Conservation (phyloP, 371 early-diverging fungal genomes). For the Mucor mucedo region DNA sequence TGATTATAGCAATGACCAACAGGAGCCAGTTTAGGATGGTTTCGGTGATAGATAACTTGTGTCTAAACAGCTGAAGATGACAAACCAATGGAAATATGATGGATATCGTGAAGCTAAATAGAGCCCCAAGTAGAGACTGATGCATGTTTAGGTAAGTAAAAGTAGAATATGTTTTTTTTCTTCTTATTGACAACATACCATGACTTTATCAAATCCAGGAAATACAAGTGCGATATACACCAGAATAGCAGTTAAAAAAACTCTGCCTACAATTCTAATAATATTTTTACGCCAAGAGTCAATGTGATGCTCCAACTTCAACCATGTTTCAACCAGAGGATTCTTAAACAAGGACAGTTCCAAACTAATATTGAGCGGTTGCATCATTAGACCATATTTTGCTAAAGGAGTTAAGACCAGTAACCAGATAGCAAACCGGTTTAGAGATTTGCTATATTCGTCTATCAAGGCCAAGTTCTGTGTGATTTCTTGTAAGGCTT, state of each 20-base stretch:
- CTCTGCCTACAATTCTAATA: slow-evolving; percentile 21
- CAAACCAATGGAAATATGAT: slow-evolving; percentile 64
- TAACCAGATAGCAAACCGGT: slow-evolving; percentile 55
- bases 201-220: slow-evolving; percentile 65
- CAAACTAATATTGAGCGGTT: slow-evolving; percentile 56
- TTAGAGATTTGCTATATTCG: slow-evolving; percentile 51
- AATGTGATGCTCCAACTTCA: slow-evolving; percentile 18
- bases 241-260: slow-evolving; percentile 33
- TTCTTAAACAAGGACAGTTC: slow-evolving; percentile 42
- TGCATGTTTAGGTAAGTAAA: background rate
- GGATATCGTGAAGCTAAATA: slow-evolving; percentile 63
- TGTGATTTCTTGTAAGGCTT: slow-evolving; percentile 66
- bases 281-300: slow-evolving; percentile 9
- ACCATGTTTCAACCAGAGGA: slow-evolving; percentile 21
- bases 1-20: slow-evolving; percentile 23
- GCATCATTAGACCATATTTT: slow-evolving; percentile 63
- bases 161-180: slow-evolving; percentile 18
- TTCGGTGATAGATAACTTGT: slow-evolving; percentile 24
- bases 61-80: slow-evolving; percentile 48
- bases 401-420: slow-evolving; percentile 68
- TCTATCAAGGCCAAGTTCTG: slow-evolving; percentile 61
- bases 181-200: slow-evolving; percentile 43
- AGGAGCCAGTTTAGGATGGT: slow-evolving; percentile 27
- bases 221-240: slow-evolving; percentile 53
- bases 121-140: slow-evolving; percentile 60